A percentile compares a stretch with the other conserved stretches of the same genome.
Conservation (phyloP, 1,139 yeast species). For the Blastobotrys capitulatus region DNA sequence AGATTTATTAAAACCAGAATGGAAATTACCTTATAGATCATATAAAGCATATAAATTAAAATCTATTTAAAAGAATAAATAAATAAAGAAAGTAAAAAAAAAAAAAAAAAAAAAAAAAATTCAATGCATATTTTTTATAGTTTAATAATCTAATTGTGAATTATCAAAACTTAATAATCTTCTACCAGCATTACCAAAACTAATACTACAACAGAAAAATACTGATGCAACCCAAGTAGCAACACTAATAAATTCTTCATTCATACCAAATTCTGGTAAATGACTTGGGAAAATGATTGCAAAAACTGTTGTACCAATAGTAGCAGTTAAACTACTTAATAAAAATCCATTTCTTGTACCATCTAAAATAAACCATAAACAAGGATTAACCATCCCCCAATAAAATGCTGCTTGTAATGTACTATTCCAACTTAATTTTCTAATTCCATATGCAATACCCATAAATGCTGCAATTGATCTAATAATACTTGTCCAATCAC, state of each 20-base stretch:
- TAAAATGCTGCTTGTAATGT: conserved; percentile 68
- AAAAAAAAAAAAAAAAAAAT: neutral
- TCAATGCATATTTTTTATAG: neutral
- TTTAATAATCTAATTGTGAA: neutral
- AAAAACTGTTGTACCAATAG: conserved; percentile 28
- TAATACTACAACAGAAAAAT: conserved; percentile 61
- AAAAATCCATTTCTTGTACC: conserved; percentile 62
- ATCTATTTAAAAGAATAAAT: neutral
- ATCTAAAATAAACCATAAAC: conserved; percentile 76
- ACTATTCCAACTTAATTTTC: conserved; percentile 75
- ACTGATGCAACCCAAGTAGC: conserved; percentile 52
- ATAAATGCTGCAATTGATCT: conserved; percentile 70
- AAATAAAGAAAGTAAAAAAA: neutral
- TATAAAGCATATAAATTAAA: conserved; percentile 46
- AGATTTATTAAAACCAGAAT: conserved; percentile 51
- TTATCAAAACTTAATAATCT: conserved; percentile 31
- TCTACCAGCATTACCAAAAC: conserved; percentile 70
- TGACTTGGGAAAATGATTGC: conserved; percentile 30
- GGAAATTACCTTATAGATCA: conserved; percentile 68
- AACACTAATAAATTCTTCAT: conserved; percentile 29
- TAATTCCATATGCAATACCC: conserved; percentile 78
- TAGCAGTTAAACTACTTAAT: conserved; percentile 30
- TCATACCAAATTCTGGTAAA: conserved; percentile 20
- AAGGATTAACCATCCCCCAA: conserved; percentile 72
- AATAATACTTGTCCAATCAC: conserved; percentile 41